Conservation (phyloP, 345 rosid species). For the Rhodamnia argentea region DNA sequence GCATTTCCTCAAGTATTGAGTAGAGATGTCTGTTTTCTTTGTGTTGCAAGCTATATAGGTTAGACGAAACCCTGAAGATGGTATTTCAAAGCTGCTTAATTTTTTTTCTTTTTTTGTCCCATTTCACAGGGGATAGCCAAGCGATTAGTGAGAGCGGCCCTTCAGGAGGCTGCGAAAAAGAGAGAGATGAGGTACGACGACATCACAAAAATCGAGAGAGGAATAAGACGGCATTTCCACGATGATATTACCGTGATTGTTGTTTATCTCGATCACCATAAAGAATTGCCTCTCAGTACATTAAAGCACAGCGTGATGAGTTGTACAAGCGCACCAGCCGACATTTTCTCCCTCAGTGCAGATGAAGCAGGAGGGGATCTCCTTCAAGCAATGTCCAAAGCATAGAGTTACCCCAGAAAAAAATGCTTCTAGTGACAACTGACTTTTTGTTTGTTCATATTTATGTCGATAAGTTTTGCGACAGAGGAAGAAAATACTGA, state of each 20-base stretch:
- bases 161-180: slow-evolving; percentile 61
- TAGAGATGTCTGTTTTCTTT: not conserved
- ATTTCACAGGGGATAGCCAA: slow-evolving; percentile 57
- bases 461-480: not conserved
- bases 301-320: slow-evolving; percentile 16
- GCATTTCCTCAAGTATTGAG: not conserved
- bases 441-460: not conserved
- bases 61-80: not conserved
- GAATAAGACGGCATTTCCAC: slow-evolving; percentile 66
- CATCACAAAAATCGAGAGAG: slow-evolving; percentile 43
- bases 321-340: slow-evolving; percentile 57
- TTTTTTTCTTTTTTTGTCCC: not conserved
- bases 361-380: slow-evolving; percentile 23
- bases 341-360: slow-evolving; percentile 53
- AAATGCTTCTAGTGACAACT: not conserved
- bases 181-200: slow-evolving; percentile 59
- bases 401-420: not conserved
- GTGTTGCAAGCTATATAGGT: not conserved
- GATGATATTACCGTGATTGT: slow-evolving; percentile 72
- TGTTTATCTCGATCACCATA: slow-evolving; percentile 58
- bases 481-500: not conserved
- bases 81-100: not conserved
- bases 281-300: slow-evolving; percentile 12
- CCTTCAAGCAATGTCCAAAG: not conserved
- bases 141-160: slow-evolving; percentile 60